Conservation (phyloP, 768 basidiomycete genomes). For the Lactarius trivialis region DNA sequence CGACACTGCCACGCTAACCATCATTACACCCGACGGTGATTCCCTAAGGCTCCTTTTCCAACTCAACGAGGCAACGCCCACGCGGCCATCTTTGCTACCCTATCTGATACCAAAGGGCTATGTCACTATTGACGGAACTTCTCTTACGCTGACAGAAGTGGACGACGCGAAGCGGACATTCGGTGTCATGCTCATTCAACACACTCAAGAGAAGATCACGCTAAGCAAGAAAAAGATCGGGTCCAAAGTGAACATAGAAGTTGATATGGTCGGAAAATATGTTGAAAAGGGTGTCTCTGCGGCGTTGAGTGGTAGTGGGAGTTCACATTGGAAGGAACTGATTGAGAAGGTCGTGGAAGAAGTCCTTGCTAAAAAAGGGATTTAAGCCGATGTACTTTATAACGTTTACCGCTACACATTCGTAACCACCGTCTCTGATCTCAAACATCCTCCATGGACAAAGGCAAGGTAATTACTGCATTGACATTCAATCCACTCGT, state of each 20-base stretch:
- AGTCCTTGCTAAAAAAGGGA: slow-evolving; percentile 42
- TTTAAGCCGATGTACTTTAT: slow-evolving; percentile 23
- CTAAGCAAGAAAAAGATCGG: slow-evolving; percentile 70
- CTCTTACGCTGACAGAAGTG: slow-evolving; percentile 83
- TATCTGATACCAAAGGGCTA: slow-evolving; percentile 95
- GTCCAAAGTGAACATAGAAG: slow-evolving; percentile 88
- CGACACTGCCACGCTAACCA: slow-evolving; percentile 69
- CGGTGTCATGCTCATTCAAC: slow-evolving; percentile 91
- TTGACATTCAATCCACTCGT: background rate
- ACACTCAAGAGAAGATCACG: slow-evolving; percentile 86
- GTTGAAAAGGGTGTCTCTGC: slow-evolving; percentile 77
- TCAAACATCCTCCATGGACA: slow-evolving; percentile 14
- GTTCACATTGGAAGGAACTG: slow-evolving; percentile 33
- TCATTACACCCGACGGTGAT: slow-evolving; percentile 69
- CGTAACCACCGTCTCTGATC: background rate
- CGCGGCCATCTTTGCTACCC: slow-evolving; percentile 58
- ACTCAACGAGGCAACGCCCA: slow-evolving; percentile 51
- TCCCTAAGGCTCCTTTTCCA: slow-evolving; percentile 82
- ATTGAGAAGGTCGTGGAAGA: slow-evolving; percentile 57
- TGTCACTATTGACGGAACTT: slow-evolving; percentile 89
- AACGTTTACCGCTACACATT: background rate
- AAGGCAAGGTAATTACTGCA: slow-evolving; percentile 19
- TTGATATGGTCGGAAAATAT: slow-evolving; percentile 91
- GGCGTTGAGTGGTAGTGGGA: slow-evolving; percentile 51
- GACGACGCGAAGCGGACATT: slow-evolving; percentile 57